Evolutionary conservation across 2,329 filamentous ascomycete genomes (phyloP), one percentile per base, ranked within the genome.

Genomic region (Botryotinia convoluta): DNA sequence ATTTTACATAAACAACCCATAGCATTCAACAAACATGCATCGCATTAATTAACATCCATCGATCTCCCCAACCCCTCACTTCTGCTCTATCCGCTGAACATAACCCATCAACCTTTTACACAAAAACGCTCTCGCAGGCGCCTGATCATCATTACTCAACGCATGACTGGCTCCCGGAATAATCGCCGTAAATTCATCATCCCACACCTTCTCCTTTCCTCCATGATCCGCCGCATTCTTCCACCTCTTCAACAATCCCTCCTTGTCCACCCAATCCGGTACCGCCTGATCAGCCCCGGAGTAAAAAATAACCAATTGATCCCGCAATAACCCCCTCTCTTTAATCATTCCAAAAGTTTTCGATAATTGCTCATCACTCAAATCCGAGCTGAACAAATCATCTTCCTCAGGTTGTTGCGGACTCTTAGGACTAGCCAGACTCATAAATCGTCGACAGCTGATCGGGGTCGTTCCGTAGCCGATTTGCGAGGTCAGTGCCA

Each of bases 301-400:
- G 60, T 84, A 83, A 61, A 87, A 76, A 22, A 84, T 82, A 76
- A 86, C 79, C 72, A 85, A 71, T 67, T 80, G 83, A 7, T 79
- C 79, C 73, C 48, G 39, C 37, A 69, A 44, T 48, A 69, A 57
- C 2, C 65, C 65, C 26, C 65, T 39, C 35, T 35, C 78, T 1
- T 79, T 77, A 54, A 86, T 81, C 75, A 78, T 81, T 0, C 90
- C 90, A 81, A 92, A 92, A 0, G 89, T 90, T 37, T 79, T 78
- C 65, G 78, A 73, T 39, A 91, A 79, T 37, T 83, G 80, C 72
- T 84, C 81, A 44, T 88, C 87, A 1, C 78, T 78, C 39, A 91
- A 80, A 79, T 92, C 90, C 18, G 85, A 87, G 73, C 87, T 90
- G 81, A 92, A 92, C 74, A 89, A 86, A 78, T 92, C 90, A 79